Base-by-base conservation (phyloP, 768 basidiomycete species). In the Leccinellum rugosiceps region DNA sequence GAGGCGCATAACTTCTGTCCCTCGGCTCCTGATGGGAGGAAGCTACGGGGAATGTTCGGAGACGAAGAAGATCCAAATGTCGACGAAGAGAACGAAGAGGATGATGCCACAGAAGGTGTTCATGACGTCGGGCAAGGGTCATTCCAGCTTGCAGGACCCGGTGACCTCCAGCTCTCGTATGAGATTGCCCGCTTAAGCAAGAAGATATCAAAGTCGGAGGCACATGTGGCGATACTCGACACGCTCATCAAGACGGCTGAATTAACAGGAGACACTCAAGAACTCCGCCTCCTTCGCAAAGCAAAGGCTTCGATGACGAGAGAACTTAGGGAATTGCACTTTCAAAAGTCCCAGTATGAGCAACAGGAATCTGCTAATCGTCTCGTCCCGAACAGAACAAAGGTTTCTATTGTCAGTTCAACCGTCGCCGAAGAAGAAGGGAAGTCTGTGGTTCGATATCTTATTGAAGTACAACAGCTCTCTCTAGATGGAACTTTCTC, bases 221-320 rank as follows among this genome's bases (percentile, higher is more conserved):
- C 84, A 1, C 97, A 98, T 64, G 88, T 92, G 55, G 73, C 81
- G 34, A 90, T 93, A 76, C 80, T 99, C 4, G 88, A 91, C 58
- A 90, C 86, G 1, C 76, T 98, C 45, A 92, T 97, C 66, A 91
- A 91, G 65, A 95, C 96, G 70, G 97, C 97, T 1, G 97, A 98
- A 67, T 76, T 98, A 38, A 92, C 92, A 4, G 97, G 95, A 0
- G 94, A 92, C 67, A 84, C 83, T 1, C 86, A 89, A 64, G 95
- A 98, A 72, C 80, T 96, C 21, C 82, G 81, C 57, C 80, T 98
- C 45, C 82, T 98, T 49, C 83, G 78, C 58, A 89, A 85, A 65
- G 95, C 94, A 2, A 91, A 89, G 69, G 80, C 87, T 9, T 84
- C 91, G 0, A 83, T 98, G 76, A 83, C 78, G 15, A 78, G 92